Evolutionary conservation across 2,329 filamentous ascomycete species (phyloP).

Genomic region (Claviceps capensis): DNA sequence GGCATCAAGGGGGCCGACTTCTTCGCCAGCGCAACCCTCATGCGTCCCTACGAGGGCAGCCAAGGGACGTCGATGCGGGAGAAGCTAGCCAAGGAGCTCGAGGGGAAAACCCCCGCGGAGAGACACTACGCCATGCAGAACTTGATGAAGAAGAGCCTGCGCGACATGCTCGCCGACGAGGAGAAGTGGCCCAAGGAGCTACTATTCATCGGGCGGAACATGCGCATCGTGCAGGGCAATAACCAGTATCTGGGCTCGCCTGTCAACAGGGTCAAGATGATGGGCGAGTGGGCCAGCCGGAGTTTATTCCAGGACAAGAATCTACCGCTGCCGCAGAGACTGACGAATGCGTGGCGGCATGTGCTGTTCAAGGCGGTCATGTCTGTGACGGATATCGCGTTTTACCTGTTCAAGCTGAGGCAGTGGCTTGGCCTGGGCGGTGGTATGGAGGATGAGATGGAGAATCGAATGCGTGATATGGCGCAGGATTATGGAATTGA

Average conservation of each 20-base stretch:
- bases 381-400: constrained; percentile 63
- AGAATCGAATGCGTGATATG: constrained; percentile 73
- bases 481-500: constrained; percentile 88
- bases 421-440: constrained; percentile 65
- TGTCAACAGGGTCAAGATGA: constrained; percentile 88
- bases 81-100: constrained; percentile 53
- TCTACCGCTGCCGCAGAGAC: constrained; percentile 46
- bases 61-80: constrained; percentile 47
- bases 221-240: constrained; percentile 86
- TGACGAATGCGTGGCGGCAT: constrained; percentile 61
- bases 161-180: constrained; percentile 66
- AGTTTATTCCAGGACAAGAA: constrained; percentile 66
- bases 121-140: constrained; percentile 84
- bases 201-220: constrained; percentile 81
- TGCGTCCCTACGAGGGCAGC: constrained; percentile 83
- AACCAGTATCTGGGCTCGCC: constrained; percentile 84
- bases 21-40: constrained; percentile 79
- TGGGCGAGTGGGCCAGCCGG: constrained; percentile 75
- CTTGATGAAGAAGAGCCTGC: constrained; percentile 56
- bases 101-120: constrained; percentile 45
- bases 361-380: constrained; percentile 71
- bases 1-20: constrained; percentile 81
- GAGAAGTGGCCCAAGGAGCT: constrained; percentile 82
- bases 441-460: constrained; percentile 91
- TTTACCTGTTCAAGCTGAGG: constrained; percentile 65